Evolutionary conservation across 306 rosid genomes (phyloP), one percentile per base, ranked within the genome.

Genomic region (Mimosa pudica): DNA sequence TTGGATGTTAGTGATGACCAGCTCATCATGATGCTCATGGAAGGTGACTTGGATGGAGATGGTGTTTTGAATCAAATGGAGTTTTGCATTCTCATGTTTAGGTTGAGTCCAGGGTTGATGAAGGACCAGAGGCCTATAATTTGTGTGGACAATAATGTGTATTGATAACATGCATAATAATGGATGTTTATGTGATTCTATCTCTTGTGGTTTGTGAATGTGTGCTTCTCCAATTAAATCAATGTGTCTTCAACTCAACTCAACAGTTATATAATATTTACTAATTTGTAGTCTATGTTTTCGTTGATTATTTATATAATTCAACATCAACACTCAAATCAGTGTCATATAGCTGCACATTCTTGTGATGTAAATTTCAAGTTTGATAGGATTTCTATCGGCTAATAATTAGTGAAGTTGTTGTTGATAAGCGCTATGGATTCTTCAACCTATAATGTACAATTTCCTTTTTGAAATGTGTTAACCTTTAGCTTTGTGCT

Each of bases 1-100:
- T 70, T 91, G 72, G 80, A 86, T 33, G 79, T 89, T 68, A 78
- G 85, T 57, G 93, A 91, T 13, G 91, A 91, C 3, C 93, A 91
- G 63, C 77, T 91, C 1, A 62, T 82, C 33, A 81, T 84, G 86
- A 91, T 91, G 96, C 66, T 91, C 24, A 82, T 89, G 91, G 93
- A 89, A 46, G 89, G 93, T 16, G 93, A 91, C 82, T 77, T 91
- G 69, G 96, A 91, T 72, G 96, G 96, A 66, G 96, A 91, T 69
- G 96, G 93, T 0, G 92, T 89, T 51, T 81, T 89, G 2, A 91
- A 76, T 62, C 90, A 87, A 62, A 77, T 80, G 87, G 93, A 89
- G 81, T 91, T 89, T 64, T 91, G 90, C 81, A 85, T 85, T 77
- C 93, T 91, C 87, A 91, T 91, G 96, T 91, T 91, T 73, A 84